These are phyloP conservation scores for Russula foetens DNA, from an alignment of 768 basidiomycete genomes.

Conservation along the genomic window DNA sequence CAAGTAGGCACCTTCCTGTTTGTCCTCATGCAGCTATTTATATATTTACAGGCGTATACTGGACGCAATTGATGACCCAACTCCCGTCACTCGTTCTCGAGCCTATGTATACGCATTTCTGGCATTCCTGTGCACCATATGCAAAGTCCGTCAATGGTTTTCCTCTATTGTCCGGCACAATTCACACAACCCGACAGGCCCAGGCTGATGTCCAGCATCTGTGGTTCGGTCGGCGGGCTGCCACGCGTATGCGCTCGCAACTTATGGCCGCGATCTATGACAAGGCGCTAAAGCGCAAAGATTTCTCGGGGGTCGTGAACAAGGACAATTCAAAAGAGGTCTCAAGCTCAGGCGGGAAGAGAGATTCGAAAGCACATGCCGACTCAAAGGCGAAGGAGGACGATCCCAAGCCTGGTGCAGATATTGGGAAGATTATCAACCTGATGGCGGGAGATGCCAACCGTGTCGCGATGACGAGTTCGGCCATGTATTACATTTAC, in stretches of 20 bases:
- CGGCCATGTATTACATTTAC: slow-evolving; percentile 58
- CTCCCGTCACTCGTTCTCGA: slow-evolving; percentile 40
- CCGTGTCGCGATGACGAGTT: slow-evolving; percentile 42
- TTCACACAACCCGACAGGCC: background rate
- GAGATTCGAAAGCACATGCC: slow-evolving; percentile 8
- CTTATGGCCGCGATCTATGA: slow-evolving; percentile 85
- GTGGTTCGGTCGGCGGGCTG: slow-evolving; percentile 74
- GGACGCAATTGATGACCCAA: slow-evolving; percentile 45
- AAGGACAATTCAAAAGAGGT: slow-evolving; percentile 30
- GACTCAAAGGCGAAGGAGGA: slow-evolving; percentile 25
- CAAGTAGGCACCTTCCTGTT: slow-evolving; percentile 30
- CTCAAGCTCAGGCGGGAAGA: slow-evolving; percentile 2
- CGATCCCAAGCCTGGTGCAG: slow-evolving; percentile 68
- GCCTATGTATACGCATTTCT: slow-evolving; percentile 78
- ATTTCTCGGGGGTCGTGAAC: slow-evolving; percentile 70
- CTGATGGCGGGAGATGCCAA: slow-evolving; percentile 80
- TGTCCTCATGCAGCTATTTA: background rate
- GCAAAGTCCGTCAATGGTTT: slow-evolving; percentile 36
- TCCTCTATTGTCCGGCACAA: background rate
- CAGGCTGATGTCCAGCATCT: slow-evolving; percentile 66
- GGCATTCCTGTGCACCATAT: slow-evolving; percentile 53
- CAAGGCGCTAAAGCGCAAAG: slow-evolving; percentile 77
- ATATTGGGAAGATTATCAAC: slow-evolving; percentile 85
- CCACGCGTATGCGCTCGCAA: slow-evolving; percentile 64
- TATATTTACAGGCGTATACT: slow-evolving; percentile 38